Conservation (phyloP, 208 protist species). For the Crithidia brevicula region DNA sequence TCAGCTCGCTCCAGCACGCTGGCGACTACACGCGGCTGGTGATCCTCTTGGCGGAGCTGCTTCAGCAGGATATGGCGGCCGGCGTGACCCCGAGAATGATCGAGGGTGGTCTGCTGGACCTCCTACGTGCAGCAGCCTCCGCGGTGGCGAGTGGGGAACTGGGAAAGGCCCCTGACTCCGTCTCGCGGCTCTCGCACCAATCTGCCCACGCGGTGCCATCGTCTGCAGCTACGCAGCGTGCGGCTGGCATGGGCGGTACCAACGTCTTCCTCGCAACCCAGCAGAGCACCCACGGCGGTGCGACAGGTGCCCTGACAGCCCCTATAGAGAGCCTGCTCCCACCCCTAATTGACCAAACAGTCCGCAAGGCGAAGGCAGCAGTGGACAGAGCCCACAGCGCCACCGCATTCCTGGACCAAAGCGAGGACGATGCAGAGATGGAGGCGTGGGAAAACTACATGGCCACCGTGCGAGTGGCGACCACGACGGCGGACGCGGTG, state of each 20-base stretch:
- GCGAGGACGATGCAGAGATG: constrained; percentile 25
- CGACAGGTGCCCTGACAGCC: not conserved
- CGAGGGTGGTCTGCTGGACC: constrained; percentile 45
- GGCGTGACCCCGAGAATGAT: constrained; percentile 76
- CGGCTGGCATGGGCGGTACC: not conserved
- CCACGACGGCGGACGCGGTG: constrained; percentile 4
- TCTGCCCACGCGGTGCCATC: too few species aligned
- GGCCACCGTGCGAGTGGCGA: constrained; percentile 23
- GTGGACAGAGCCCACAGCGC: not conserved
- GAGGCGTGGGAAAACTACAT: constrained; percentile 29
- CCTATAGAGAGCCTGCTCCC: constrained; percentile 31
- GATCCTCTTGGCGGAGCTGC: constrained; percentile 57
- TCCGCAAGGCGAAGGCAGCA: not conserved
- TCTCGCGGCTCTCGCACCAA: not conserved
- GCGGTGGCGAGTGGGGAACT: constrained; percentile 22
- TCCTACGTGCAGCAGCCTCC: constrained; percentile 14
- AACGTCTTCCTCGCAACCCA: not conserved
- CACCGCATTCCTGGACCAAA: not conserved
- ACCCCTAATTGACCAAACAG: constrained; percentile 29
- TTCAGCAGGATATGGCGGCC: constrained; percentile 50
- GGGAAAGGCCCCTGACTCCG: not conserved
- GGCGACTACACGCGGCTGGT: constrained; percentile 39
- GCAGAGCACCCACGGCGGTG: not conserved
- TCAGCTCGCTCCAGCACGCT: constrained; percentile 21
- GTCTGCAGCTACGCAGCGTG: not conserved